Evolutionary conservation across 192 early-diverging fungal genomes (phyloP).

Genomic region (Rhizoclosmatium globosum): DNA sequence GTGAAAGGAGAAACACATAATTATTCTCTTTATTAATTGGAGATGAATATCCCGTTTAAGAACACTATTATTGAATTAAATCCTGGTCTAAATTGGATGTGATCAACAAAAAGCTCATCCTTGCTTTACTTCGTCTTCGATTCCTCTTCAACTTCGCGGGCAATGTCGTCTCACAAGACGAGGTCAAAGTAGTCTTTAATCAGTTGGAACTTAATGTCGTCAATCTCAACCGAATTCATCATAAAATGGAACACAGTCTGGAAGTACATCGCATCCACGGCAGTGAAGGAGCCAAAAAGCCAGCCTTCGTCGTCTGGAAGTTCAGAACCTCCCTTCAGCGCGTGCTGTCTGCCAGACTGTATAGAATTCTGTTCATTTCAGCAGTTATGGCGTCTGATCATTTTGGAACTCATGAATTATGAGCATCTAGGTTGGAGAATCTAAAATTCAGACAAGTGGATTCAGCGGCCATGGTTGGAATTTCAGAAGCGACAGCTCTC

Average conservation of each 20-base stretch:
- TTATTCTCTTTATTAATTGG: no score
- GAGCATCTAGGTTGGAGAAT: neutral
- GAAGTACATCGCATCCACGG: slow-evolving; percentile 32
- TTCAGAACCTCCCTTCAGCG: neutral
- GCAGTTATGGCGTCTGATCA: neutral
- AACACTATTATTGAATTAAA: no score
- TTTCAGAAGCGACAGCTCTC: slow-evolving; percentile 8
- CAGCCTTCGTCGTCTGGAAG: slow-evolving; percentile 12
- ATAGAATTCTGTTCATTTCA: neutral
- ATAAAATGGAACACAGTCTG: slow-evolving; percentile 8
- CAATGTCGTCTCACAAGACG: slow-evolving; percentile 21
- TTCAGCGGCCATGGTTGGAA: neutral
- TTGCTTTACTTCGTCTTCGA: neutral
- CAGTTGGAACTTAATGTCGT: slow-evolving; percentile 5
- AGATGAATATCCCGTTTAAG: no score
- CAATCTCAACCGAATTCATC: slow-evolving; percentile 25
- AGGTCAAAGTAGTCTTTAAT: slow-evolving; percentile 6
- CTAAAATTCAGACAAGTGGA: neutral
- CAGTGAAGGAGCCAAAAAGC: slow-evolving; percentile 25
- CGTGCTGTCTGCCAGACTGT: slow-evolving; percentile 8
- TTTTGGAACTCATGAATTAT: neutral
- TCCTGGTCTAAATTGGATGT: no score
- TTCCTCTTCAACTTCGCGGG: neutral
- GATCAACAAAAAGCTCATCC: neutral
- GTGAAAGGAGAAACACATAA: no score